phyloP scores from a whole-genome alignment of 331 rosid genomes.

The Telfairia occidentalis region DNA sequence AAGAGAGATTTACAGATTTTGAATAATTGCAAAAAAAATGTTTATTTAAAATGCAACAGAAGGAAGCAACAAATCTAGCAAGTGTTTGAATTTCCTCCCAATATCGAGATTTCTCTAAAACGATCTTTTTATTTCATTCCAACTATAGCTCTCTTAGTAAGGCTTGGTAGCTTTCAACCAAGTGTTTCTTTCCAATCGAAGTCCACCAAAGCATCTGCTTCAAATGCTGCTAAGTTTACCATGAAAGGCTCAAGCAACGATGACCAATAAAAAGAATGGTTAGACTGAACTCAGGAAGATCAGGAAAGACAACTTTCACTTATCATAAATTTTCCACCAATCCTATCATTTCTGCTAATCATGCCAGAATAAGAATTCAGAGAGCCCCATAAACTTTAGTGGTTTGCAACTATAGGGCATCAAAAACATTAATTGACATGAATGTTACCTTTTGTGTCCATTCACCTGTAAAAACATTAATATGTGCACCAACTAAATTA shows the following conservation, averaged over 20 bases:
- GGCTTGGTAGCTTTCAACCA: background rate
- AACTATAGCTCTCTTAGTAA: background rate
- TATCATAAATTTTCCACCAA: background rate
- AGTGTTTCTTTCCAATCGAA: background rate
- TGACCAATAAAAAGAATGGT: background rate
- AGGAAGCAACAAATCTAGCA: background rate
- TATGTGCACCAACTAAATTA: conserved; percentile 94
- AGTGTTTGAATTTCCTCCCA: background rate
- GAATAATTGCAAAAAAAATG: background rate
- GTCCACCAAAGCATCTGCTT: background rate
- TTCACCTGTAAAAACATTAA: conserved; percentile 97
- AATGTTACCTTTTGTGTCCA: conserved; percentile 96
- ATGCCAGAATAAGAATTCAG: background rate
- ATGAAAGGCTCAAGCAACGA: background rate
- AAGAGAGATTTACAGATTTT: background rate
- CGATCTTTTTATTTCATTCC: background rate
- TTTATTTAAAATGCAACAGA: background rate
- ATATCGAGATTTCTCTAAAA: background rate
- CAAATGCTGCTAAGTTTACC: background rate
- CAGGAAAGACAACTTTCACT: background rate
- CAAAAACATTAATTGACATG: conserved; percentile 5
- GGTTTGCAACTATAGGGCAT: background rate
- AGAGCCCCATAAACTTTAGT: background rate
- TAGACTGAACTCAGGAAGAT: background rate
- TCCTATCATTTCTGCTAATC: background rate